Percentiles rank a stretch among this genome's conserved stretches.
Conservation (phyloP, 805 yeast genomes). For the Candida sanyiensis region DNA sequence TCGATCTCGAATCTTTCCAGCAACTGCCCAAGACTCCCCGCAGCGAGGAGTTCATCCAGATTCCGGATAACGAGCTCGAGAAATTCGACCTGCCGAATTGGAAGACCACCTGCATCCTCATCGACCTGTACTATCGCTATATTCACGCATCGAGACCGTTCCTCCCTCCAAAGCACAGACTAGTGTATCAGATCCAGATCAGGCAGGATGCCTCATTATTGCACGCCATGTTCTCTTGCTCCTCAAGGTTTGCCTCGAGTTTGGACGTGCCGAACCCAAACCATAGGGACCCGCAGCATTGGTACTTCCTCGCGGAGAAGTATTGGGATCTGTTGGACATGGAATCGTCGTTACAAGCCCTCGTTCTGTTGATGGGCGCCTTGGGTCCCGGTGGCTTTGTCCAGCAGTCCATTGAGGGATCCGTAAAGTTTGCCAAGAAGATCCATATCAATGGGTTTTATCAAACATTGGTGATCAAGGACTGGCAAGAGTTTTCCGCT, state of each 20-base stretch:
- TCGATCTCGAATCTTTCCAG: conserved; percentile 1
- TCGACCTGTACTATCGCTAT: conserved; percentile 38
- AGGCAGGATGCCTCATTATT: conserved; percentile 28
- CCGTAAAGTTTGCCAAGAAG: conserved; percentile 20
- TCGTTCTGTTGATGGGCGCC: conserved; percentile 27
- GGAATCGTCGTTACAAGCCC: conserved; percentile 25
- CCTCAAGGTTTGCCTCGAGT: conserved; percentile 29
- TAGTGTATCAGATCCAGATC: conserved; percentile 28
- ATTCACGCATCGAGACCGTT: conserved; percentile 33
- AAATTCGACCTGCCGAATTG: conserved; percentile 34
- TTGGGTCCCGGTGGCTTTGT: conserved; percentile 28
- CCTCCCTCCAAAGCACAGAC: conserved; percentile 31
- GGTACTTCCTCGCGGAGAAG: conserved; percentile 33
- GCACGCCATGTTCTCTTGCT: conserved; percentile 33
- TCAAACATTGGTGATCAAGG: conserved; percentile 14
- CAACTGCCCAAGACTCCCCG: conserved; percentile 11
- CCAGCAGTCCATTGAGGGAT: conserved; percentile 26
- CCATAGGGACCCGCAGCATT: conserved; percentile 30
- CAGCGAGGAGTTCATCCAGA: conserved; percentile 11
- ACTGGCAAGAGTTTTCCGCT: conserved; percentile 25
- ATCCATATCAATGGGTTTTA: conserved; percentile 16
- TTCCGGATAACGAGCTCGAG: conserved; percentile 28
- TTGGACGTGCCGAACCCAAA: conserved; percentile 22
- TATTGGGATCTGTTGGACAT: conserved; percentile 28
- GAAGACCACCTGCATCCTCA: conserved; percentile 27